Percentiles rank a stretch among this genome's conserved stretches.
phyloP scores from a whole-genome alignment of 2,329 filamentous ascomycete species.

The Colletotrichum sp. region DNA sequence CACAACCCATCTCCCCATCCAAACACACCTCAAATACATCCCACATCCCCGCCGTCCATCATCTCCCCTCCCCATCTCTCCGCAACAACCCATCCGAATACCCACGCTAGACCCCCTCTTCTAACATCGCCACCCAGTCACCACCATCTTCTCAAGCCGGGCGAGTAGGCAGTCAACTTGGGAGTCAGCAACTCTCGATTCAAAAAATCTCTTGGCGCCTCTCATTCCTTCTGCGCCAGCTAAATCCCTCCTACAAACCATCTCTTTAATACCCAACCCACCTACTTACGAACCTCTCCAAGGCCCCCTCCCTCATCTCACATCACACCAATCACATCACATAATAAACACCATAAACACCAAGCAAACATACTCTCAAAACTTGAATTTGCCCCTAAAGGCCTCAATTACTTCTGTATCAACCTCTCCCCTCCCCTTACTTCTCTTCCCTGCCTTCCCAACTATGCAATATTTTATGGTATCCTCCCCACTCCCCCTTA shows the following conservation, averaged over 20 bases:
- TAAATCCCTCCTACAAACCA: fast-evolving
- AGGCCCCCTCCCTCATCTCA: neutral
- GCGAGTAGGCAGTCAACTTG: no score
- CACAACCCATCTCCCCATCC: neutral
- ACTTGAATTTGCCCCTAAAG: neutral
- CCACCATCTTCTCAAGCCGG: no score
- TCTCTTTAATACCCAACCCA: neutral
- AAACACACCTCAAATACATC: no score
- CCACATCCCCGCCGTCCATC: no score
- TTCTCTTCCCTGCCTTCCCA: neutral
- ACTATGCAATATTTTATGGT: neutral
- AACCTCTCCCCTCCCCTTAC: neutral
- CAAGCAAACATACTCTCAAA: neutral
- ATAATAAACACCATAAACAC: neutral
- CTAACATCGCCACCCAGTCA: fast-evolving
- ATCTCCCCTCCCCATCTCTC: no score
- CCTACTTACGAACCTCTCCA: no score
- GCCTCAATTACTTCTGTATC: neutral
- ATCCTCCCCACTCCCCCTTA: neutral
- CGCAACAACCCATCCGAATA: no score
- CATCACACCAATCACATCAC: neutral
- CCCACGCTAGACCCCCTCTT: no score
- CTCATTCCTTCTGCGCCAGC: no score
- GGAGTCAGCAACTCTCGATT: no score
- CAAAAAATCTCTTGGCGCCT: no score